Base-by-base conservation (phyloP, 2,329 filamentous ascomycete species). In the Botryotinia convoluta region DNA sequence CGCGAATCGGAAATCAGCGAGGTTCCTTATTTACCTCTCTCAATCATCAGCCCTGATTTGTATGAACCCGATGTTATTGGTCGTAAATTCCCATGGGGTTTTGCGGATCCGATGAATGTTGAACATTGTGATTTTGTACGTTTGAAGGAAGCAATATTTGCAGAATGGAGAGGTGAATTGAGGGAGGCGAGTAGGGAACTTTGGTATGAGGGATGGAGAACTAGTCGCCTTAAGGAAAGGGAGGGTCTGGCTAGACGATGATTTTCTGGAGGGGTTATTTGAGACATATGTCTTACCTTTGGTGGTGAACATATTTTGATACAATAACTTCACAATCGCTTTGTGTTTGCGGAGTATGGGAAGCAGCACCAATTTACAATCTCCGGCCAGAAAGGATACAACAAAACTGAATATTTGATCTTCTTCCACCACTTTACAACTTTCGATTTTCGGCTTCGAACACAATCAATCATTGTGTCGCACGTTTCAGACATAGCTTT, bases 181-280 rank as follows among this genome's bases (percentile, higher is more conserved):
- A 92, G 95, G 74, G 94, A 97, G 82, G 92, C 94, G 70, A 97
- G 94, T 82, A 89, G 94, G 72, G 94, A 97, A 80, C 89, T 94
- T 78, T 98, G 94, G 93, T 98, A 98, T 79, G 95, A 98, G 83
- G 91, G 93, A 79, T 98, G 95, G 96, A 90, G 96, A 83, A 98
- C 89, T 14, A 91, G 85, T 83, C 85, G 89, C 72, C 86, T 91
- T 64, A 80, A 80, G 75, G 77, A 78, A 73, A 77, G 77, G 67
- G 78, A 79, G 59, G 70, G 51, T 18, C 75, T 76, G 60, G 65
- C 74, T 35, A 77, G 74, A 75, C 74, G 77, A 77, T 79, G 72
- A 79, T 76, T 68, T 29, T 68, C 12, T n/a, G 64, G 35, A 14
- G 44, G 48, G 44, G 48, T 26, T 57, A 8, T 57, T 54, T 57